Percentiles rank a stretch among this genome's conserved stretches.
Conservation (phyloP, 176 grass and related monocot species). For the Rhynchospora breviuscula region DNA sequence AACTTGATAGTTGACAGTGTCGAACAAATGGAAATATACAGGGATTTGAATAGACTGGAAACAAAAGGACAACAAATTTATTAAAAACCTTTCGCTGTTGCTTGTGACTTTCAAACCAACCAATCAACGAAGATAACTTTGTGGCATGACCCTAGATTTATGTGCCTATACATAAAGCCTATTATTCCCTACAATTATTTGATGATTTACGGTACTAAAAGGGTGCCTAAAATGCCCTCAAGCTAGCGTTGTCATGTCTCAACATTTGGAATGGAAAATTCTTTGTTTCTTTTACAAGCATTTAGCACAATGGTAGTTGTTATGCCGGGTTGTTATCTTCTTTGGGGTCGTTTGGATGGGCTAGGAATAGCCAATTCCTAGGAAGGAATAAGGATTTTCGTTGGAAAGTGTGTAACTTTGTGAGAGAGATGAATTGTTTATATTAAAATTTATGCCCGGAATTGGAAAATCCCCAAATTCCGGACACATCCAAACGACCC, state of each 20-base stretch:
- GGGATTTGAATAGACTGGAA: not conserved
- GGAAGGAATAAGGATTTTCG: too few species aligned
- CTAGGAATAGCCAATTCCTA: too few species aligned
- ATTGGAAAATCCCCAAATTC: too few species aligned
- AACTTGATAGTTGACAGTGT: not conserved
- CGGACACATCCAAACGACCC: too few species aligned
- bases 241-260: not conserved
- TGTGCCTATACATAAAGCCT: slow-evolving; percentile 17
- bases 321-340: not conserved
- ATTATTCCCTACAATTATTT: slow-evolving; percentile 21
- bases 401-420: too few species aligned
- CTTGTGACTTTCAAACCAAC: slow-evolving; percentile 28
- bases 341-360: too few species aligned
- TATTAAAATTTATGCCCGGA: too few species aligned
- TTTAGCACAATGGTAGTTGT: not conserved
- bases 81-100: slow-evolving; percentile 16
- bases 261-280: not conserved
- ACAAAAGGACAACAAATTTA: not conserved
- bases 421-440: too few species aligned
- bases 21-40: not conserved
- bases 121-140: slow-evolving; percentile 23
- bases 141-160: not conserved
- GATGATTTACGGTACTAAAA: slow-evolving; percentile 11
- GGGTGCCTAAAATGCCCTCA: not conserved
- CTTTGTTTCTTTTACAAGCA: slow-evolving; percentile 3